These are phyloP conservation scores for Phyllosticta ampelicida DNA, from an alignment of 2,329 filamentous ascomycete species.

Conservation along the genomic window DNA sequence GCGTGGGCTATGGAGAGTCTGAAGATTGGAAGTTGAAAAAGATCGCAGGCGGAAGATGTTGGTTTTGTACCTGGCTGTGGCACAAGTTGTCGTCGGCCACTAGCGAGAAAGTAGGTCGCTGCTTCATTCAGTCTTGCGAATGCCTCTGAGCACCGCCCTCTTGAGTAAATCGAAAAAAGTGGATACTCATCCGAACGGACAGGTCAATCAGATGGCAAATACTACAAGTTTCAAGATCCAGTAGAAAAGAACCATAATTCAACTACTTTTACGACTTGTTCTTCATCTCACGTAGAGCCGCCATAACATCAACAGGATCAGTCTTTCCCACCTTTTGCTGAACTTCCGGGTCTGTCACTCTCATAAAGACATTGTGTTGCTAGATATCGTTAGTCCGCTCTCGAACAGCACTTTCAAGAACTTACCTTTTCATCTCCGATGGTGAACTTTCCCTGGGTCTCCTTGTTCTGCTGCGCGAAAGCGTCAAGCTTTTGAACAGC, in stretches of 20 bases:
- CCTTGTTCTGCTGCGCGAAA: conserved; percentile 67
- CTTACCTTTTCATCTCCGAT: conserved; percentile 89
- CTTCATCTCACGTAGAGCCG: conserved; percentile 80
- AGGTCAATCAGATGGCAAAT: no score
- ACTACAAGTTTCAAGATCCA: background rate
- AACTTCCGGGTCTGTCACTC: conserved; percentile 68
- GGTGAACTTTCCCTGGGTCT: conserved; percentile 92
- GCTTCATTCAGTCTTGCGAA: no score
- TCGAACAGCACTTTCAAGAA: background rate
- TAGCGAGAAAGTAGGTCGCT: no score
- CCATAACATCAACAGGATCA: conserved; percentile 75
- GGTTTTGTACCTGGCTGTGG: no score
- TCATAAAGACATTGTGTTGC: conserved; percentile 97
- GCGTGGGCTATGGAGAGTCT: no score
- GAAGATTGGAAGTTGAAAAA: no score
- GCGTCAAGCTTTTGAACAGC: conserved; percentile 61
- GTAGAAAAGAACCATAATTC: background rate
- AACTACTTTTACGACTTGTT: conserved; percentile 34
- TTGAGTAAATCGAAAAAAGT: background rate
- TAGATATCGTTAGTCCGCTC: conserved; percentile 24
- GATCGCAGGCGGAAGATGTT: no score
- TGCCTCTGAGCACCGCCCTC: background rate
- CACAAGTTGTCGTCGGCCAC: no score
- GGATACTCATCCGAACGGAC: no score
- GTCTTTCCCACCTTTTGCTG: conserved; percentile 75